Conservation (phyloP, 257 asterid genomes). For the Jacaranda copaia region DNA sequence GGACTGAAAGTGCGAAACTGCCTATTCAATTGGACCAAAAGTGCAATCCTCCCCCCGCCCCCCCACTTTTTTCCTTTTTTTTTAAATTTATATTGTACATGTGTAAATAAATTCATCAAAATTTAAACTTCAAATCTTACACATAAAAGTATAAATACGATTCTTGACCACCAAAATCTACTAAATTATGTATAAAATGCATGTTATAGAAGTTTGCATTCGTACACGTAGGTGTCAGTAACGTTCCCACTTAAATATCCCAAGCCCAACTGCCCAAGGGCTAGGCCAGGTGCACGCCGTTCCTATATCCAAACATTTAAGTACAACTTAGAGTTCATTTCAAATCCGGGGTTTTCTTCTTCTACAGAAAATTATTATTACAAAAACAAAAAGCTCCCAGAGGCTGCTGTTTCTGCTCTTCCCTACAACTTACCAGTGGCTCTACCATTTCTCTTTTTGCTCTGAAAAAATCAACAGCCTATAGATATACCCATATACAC, state of each 20-base stretch:
- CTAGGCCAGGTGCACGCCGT: conserved; percentile 31
- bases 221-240: conserved; percentile 19
- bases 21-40: too few species aligned
- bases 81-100: too few species aligned
- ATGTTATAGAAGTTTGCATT: not conserved
- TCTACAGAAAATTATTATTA: conserved; percentile 10
- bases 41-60: too few species aligned
- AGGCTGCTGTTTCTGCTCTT: not conserved
- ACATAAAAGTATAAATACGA: too few species aligned
- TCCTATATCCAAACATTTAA: conserved; percentile 36
- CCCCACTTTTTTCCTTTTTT: too few species aligned
- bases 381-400: conserved; percentile 17
- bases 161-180: too few species aligned
- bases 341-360: conserved; percentile 41
- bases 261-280: not conserved
- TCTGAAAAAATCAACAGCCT: conserved; percentile 5
- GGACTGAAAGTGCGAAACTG: too few species aligned
- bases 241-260: conserved; percentile 29
- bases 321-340: conserved; percentile 33
- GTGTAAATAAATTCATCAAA: too few species aligned
- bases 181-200: too few species aligned
- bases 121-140: too few species aligned
- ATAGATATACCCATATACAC: not conserved
- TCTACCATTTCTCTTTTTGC: not conserved
- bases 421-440: not conserved